Evolutionary conservation across 495 filamentous ascomycete species (phyloP), one percentile per base, ranked within the genome.

Genomic region (Aspergillus hancockii): DNA sequence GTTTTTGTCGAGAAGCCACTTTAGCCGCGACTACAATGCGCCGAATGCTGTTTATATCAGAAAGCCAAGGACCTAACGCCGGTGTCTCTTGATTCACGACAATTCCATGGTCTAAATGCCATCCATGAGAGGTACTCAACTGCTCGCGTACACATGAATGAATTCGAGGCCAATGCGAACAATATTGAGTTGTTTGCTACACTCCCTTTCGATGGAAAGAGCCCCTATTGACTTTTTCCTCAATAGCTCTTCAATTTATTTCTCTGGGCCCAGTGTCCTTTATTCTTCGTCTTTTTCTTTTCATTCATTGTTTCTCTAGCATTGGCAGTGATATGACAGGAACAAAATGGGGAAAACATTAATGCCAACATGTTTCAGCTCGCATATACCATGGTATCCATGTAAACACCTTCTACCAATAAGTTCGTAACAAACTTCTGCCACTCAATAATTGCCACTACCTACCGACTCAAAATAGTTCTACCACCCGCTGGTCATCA

Each of bases 401-500:
- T n/a, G 16, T 16, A 41, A n/a, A n/a, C 12, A 14, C 38, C 38
- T 16, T 41, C 38, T 0, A n/a, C 38, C 16, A n/a, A n/a, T 41
- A 16, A 41, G 5, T 41, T n/a, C 13, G 13, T 41, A 41, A 6
- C 14, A 14, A 41, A n/a, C 2, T n/a, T 6, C 38, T 41, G 3
- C 14, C 14, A n/a, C 19, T 47, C 1, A 23, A 18, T 38, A 36
- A 36, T 9, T 22, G n/a, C 36, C 18, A 4, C 23, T n/a, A 49
- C 30, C n/a, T 10, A 36, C 10, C 34, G n/a, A 14, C 40, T 64
- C 40, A 67, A 62, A 67, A 67, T 49, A 67, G 53, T 41, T 68
- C 66, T 28, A 65, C 60, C 13, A 68, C 60, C 52, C 76, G 63
- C 36, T 78, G 60, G 47, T 81, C 78, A 46, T 80, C 76, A 56